These are phyloP conservation scores for Fusarium staphyleae DNA, from an alignment of 2,329 filamentous ascomycete genomes.

Conservation along the genomic window DNA sequence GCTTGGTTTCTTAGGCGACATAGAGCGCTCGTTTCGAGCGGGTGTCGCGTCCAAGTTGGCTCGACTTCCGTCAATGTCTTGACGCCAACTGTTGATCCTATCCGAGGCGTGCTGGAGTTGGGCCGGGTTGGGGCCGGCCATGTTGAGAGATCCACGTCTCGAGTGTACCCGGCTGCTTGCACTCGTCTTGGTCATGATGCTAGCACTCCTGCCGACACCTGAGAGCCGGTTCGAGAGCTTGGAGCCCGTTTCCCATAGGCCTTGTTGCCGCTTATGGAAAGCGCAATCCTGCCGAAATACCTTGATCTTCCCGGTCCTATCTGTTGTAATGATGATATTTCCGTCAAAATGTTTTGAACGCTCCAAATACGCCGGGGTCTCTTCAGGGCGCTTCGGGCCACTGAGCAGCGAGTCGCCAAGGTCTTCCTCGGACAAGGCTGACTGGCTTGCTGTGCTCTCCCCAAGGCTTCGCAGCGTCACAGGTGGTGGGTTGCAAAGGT, in stretches of 20 bases:
- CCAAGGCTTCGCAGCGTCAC: constrained; percentile 80
- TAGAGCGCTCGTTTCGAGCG: constrained; percentile 59
- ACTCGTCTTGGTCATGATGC: constrained; percentile 62
- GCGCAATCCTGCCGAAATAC: constrained; percentile 96
- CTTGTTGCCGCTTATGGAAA: constrained; percentile 75
- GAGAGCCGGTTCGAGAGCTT: constrained; percentile 75
- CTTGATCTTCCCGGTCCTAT: constrained; percentile 88
- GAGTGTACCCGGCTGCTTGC: constrained; percentile 57
- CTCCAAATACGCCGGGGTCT: constrained; percentile 78
- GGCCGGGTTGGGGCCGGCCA: constrained; percentile 39
- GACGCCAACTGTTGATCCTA: constrained; percentile 87
- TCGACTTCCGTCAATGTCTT: constrained; percentile 61
- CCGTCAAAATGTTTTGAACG: constrained; percentile 79
- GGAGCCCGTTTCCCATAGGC: constrained; percentile 79
- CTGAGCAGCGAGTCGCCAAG: constrained; percentile 45
- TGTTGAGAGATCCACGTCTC: constrained; percentile 60
- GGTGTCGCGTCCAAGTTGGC: constrained; percentile 51
- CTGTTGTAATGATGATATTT: constrained; percentile 91
- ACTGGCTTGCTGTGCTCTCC: constrained; percentile 60
- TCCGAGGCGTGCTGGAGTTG: constrained; percentile 61
- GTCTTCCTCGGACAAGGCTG: constrained; percentile 47
- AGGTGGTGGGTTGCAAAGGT: constrained; percentile 93
- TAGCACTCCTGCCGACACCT: constrained; percentile 65
- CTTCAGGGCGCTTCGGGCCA: constrained; percentile 59
- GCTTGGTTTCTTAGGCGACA: constrained; percentile 59